Evolutionary conservation across 2,329 filamentous ascomycete species (phyloP).

Genomic region (Xylaria sp.): DNA sequence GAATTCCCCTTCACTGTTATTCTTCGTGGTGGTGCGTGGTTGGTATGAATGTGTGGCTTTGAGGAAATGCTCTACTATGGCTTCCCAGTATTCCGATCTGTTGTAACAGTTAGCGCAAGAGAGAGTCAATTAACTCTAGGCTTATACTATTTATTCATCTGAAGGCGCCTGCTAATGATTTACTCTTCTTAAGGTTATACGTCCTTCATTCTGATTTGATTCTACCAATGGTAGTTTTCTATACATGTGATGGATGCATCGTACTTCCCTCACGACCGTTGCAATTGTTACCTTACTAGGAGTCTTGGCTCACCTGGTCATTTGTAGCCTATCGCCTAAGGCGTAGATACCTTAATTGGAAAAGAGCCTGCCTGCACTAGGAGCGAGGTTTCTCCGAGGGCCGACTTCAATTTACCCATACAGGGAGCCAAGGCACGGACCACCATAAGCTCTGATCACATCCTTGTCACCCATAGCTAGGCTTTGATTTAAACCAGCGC

Average conservation of each 20-base stretch:
- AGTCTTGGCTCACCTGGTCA: background rate
- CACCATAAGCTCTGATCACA: background rate
- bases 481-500: constrained; percentile 35
- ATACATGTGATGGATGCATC: background rate
- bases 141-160: background rate
- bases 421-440: constrained; percentile 20
- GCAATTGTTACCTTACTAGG: background rate
- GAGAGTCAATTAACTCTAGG: background rate
- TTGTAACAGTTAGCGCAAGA: background rate
- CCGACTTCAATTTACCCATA: constrained; percentile 26
- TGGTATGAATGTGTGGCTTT: background rate
- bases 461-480: constrained; percentile 20
- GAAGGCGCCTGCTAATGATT: background rate
- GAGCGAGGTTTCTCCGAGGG: constrained; percentile 25
- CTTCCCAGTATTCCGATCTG: background rate
- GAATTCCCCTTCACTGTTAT: background rate
- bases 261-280: background rate
- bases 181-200: background rate
- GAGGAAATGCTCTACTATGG: background rate
- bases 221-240: background rate
- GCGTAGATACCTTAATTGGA: constrained; percentile 16
- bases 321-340: constrained; percentile 20
- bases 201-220: background rate
- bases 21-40: background rate
- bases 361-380: constrained; percentile 15